phyloP scores from a whole-genome alignment of 352 stramenopile species.

The Bremia lactucae region DNA sequence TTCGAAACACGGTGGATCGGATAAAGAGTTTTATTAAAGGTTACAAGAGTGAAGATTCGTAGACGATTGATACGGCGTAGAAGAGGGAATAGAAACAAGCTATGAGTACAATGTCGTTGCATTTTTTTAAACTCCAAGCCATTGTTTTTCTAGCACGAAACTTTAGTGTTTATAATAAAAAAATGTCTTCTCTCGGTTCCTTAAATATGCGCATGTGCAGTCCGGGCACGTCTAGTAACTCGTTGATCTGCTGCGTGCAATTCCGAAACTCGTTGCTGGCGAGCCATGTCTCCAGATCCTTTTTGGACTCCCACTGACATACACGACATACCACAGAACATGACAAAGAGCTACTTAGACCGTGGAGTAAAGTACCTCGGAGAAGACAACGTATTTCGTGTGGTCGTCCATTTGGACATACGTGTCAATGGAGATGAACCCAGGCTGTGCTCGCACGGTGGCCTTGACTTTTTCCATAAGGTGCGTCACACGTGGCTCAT shows the following conservation, averaged over 20 bases:
- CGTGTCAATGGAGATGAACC: conserved; percentile 67
- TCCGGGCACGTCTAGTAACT: conserved; percentile 73
- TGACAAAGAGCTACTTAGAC: background rate
- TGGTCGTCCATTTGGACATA: conserved; percentile 65
- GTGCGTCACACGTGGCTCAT: conserved; percentile 67
- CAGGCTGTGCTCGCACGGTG: conserved; percentile 65
- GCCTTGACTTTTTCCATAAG: conserved; percentile 84
- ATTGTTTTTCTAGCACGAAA: background rate
- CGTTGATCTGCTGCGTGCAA: conserved; percentile 73
- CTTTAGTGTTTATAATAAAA: conserved; percentile 44
- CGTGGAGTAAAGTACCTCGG: conserved; percentile 36
- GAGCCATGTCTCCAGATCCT: conserved; percentile 74
- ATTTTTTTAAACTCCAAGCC: too few relatives aligned
- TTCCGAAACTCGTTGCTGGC: conserved; percentile 69
- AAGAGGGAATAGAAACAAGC: too few relatives aligned
- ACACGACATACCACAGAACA: conserved; percentile 1
- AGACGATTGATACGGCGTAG: too few relatives aligned
- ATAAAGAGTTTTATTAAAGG: conserved; percentile 86
- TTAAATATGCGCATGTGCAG: conserved; percentile 77
- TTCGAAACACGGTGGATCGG: conserved; percentile 73
- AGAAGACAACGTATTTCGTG: conserved; percentile 86
- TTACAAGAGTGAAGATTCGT: conserved; percentile 27
- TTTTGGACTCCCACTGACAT: conserved; percentile 59
- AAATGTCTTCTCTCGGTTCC: conserved; percentile 70
- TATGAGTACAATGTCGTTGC: too few relatives aligned